Evolutionary conservation across 176 grass and related monocot species (phyloP), one percentile per base, ranked within the genome.

Genomic region (Paspalum notatum): DNA sequence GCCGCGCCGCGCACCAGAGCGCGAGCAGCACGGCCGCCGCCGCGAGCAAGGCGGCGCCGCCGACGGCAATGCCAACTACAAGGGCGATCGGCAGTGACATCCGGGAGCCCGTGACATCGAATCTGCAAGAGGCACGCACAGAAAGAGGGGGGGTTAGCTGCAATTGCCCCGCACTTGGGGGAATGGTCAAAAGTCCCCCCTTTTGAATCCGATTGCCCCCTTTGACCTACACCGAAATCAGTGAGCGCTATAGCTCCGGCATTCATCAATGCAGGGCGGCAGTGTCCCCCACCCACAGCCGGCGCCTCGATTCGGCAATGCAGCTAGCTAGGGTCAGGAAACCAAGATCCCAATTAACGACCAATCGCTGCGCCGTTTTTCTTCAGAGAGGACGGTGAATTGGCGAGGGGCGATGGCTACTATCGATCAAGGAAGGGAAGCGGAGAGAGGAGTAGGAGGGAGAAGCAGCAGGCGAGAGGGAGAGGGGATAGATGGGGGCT

Each of bases 81-180:
- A 75, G 84, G 78, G 81, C 90, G 87, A 90, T 72, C 42, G 86
- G 86, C 84, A 77, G 53, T 75, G 87, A 85, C 95, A 98, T 98
- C 86, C 89, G 90, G 90, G 79, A 81, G 82, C 70, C 74, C 82
- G 88, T 83, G 83, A 95, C 95, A 98, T 98, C 79, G 92, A 95
- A 92, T 79, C 93, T 75, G 84, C 85, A 50, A 44, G 3, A 5
- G 48, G 21, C 18, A 22, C 1, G 21, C 18, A 22, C 1, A 15
- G 45, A 52, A 6, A 57, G n/a, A n/a, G n/a, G n/a, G n/a, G n/a
- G 26, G 25, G 41, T 49, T 9, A 81, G 71, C 66, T 8, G 60
- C 40, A 2, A 16, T 18, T 18, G 66, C n/a, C n/a, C n/a, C n/a
- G n/a, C 80, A 10, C 24, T 14, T 83, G 47, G 25, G 70, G 14